Base-by-base conservation (phyloP, 495 filamentous ascomycete genomes). In the Neurospora africana region DNA sequence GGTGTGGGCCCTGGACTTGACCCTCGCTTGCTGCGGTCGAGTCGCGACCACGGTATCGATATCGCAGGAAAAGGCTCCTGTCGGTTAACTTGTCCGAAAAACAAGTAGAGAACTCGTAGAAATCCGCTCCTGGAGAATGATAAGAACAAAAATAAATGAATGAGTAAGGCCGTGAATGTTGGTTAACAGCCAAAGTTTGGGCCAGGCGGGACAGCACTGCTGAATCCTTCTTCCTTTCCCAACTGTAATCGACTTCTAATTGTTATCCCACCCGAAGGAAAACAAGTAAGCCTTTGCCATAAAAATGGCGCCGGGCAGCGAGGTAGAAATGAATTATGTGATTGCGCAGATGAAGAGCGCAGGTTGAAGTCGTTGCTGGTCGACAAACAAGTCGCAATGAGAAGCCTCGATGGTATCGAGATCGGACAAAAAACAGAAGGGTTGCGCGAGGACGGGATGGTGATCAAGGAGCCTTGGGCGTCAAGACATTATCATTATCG, bases 201-300 rank as follows among this genome's bases (percentile, higher is more conserved):
- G 33, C 36, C 71, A 75, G 71, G 70, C 71, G 71, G 77, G 76
- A 79, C 79, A 81, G 79, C 79, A 68, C 79, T 77, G 79, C 79
- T 81, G 79, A 75, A 79, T 79, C 79, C 79, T 74, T 68, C 69
- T 67, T 65, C 53, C 53, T 65, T 65, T 65, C 53, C 53, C 53
- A 65, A 65, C 53, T 65, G 27, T 30, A 33, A 65, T 65, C 15
- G 53, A 65, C 53, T 35, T 65, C 2, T 23, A 0, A 30, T 30
- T 30, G 53, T 15, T 30, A 30, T 61, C 23, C 53, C 53, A 61
- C 53, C 53, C 53, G 6, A 30, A 19, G 53, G 53, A 65, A 65
- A 33, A 33, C 70, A 41, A 69, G 68, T 72, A 47, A 47, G 36
- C 39, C 10, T 9, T 39, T 72, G 68, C 68, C 43, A 40, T 23